Evolutionary conservation across 345 rosid species (phyloP), one percentile per base, ranked within the genome.

Genomic region (Bruguiera parviflora): DNA sequence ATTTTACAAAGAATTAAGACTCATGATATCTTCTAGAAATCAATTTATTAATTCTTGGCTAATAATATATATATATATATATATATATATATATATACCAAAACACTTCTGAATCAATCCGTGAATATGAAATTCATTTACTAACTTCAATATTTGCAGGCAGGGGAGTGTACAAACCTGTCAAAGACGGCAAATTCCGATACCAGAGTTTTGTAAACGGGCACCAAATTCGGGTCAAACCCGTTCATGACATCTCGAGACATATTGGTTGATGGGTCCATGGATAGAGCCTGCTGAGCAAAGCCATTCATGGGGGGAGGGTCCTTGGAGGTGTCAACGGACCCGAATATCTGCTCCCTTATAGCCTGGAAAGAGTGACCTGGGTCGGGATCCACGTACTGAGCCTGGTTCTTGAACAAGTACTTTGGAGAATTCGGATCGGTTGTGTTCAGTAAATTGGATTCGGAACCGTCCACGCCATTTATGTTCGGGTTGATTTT

Each of bases 351-450:
- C 77, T 94, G 97, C 73, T 94, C 93, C 67, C 92, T 72, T 53
- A 88, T 91, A 25, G 96, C 98, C 64, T 94, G 96, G 46, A 94
- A 94, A 0, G 98, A 94, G 82, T 91, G 98, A 10, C 97, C 98
- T 0, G 96, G 98, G 74, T 94, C 97, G 1, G 98, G 96, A 78
- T 94, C 98, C 13, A 91, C 95, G 74, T 75, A 89, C 59, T 88
- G 87, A 1, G 98, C 73, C 71, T 80, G 75, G 47, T 84, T 71
- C 51, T 80, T 73, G 81, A 89, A 88, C 61, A 59, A 65, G 39
- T 85, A 69, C 13, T 58, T 77, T 3, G 66, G 28, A 0, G 95
- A 94, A 1, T 37, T 67, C 0, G 95, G 90, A 66, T 94, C 92
- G 1, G 80, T 35, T 1, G 83, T 66, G 46, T 83, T 83, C 39